Evolutionary conservation across 2,329 filamentous ascomycete genomes (phyloP), one percentile per base, ranked within the genome.

Genomic region (Apiospora pterosperma): DNA sequence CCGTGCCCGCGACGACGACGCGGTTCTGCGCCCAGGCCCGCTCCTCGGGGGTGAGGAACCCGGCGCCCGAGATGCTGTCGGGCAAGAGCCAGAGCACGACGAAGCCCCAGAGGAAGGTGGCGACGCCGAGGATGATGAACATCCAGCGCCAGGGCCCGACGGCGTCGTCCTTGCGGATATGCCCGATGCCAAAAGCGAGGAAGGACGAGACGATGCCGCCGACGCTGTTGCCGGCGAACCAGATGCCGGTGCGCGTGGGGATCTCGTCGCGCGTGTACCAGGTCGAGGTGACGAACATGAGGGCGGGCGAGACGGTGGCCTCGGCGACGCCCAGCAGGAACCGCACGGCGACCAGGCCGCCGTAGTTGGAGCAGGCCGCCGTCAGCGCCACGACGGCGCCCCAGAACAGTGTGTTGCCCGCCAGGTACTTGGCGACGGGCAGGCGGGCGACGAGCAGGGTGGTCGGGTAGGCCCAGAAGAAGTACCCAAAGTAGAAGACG

Each of bases 201-300:
- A 86, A 73, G 34, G 81, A 83, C 2, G 82, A 80, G 1, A 80
- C 64, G 65, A 85, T 72, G 7, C 82, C 82, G 7, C 82, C 82
- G 19, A 82, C 76, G 1, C 80, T 78, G 67, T 84, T 84, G 4
- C 82, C 82, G 0, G 81, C 76, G 65, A 86, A 87, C 85, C 85
- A 88, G 28, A 86, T 79, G 4, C 84, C 84, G 0, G 84, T 84
- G 3, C 85, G 77, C 4, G 76, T 76, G 1, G 85, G 84, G 67
- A 85, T 84, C 71, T 86, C 84, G 62, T 85, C 82, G 38, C 84
- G 82, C 0, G 82, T 85, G 67, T 86, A 87, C 83, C 82, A 86
- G 5, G 82, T 84, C 0, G 80, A 81, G 0, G 83, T 86, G 63
- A 87, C 78, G 68, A 85, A 82, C 77, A 87, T 84, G 68, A 87